Evolutionary conservation across 306 rosid genomes (phyloP).

Genomic region (Carpinus fangiana): DNA sequence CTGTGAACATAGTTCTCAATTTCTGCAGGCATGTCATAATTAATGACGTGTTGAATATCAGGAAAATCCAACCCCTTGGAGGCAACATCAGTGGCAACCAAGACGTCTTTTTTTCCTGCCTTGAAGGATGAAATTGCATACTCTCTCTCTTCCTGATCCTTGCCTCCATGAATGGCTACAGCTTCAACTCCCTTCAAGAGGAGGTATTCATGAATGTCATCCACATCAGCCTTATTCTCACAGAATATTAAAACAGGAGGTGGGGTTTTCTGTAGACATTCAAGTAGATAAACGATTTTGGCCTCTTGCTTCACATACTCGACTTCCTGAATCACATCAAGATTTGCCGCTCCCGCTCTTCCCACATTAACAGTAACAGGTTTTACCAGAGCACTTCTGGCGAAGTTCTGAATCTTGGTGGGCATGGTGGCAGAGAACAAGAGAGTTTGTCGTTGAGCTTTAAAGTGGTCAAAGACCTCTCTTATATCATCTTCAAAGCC

Average conservation of each 20-base stretch:
- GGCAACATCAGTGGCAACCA: slow-evolving; percentile 96
- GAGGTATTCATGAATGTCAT: slow-evolving; percentile 92
- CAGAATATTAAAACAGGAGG: slow-evolving; percentile 90
- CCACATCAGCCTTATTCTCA: slow-evolving; percentile 92
- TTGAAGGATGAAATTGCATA: slow-evolving; percentile 78
- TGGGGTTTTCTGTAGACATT: slow-evolving; percentile 84
- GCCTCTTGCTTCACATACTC: slow-evolving; percentile 97
- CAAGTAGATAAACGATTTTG: slow-evolving; percentile 85
- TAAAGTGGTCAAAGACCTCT: slow-evolving; percentile 90
- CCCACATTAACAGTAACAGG: slow-evolving; percentile 84
- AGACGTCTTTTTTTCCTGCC: slow-evolving; percentile 83
- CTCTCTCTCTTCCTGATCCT: slow-evolving; percentile 96
- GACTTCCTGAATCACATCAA: slow-evolving; percentile 89
- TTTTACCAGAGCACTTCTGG: slow-evolving; percentile 83
- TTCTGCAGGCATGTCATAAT: slow-evolving; percentile 96
- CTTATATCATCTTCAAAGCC: slow-evolving; percentile 90
- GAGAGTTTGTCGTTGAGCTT: slow-evolving; percentile 90
- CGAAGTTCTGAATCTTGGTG: slow-evolving; percentile 82
- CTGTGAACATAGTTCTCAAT: slow-evolving; percentile 96
- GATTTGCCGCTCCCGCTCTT: slow-evolving; percentile 92
- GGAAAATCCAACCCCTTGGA: slow-evolving; percentile 97
- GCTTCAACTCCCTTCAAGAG: slow-evolving; percentile 95
- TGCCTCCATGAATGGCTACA: slow-evolving; percentile 94
- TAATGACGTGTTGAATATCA: slow-evolving; percentile 90
- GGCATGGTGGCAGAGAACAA: slow-evolving; percentile 97